Evolutionary conservation across 2,329 filamentous ascomycete genomes (phyloP).

Genomic region (Pseudogymnoascus sp.): DNA sequence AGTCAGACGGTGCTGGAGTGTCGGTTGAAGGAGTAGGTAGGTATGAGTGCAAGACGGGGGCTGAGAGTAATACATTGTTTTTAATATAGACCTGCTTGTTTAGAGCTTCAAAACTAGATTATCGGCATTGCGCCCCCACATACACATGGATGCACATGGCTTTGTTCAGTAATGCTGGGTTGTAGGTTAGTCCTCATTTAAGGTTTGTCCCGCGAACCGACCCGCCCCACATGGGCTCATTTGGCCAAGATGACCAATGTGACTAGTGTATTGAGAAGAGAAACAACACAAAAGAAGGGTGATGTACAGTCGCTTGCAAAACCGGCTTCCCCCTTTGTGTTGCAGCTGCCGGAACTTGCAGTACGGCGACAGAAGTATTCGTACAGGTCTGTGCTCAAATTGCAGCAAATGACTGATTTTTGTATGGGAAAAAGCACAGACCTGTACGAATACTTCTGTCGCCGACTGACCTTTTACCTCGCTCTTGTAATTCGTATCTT

Average conservation of each 20-base stretch:
- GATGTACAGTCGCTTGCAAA: too few species aligned
- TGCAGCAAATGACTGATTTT: too few species aligned
- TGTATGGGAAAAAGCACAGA: too few species aligned
- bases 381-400: too few species aligned
- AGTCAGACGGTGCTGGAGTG: slow-evolving; percentile 15
- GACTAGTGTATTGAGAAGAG: neutral
- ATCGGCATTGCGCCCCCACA: neutral
- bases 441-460: too few species aligned
- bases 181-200: neutral
- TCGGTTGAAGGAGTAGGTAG: slow-evolving; percentile 3
- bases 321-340: too few species aligned
- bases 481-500: too few species aligned
- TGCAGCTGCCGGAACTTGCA: too few species aligned
- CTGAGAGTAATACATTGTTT: neutral
- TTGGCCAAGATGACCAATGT: neutral
- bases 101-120: neutral
- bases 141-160: neutral
- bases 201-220: neutral
- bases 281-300: too few species aligned
- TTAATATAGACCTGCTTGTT: neutral
- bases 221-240: neutral
- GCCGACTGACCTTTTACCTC: too few species aligned
- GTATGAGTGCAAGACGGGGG: neutral
- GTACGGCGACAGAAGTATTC: too few species aligned
- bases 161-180: neutral